Conservation (phyloP, 768 basidiomycete genomes). For the Ramaria rubella region DNA sequence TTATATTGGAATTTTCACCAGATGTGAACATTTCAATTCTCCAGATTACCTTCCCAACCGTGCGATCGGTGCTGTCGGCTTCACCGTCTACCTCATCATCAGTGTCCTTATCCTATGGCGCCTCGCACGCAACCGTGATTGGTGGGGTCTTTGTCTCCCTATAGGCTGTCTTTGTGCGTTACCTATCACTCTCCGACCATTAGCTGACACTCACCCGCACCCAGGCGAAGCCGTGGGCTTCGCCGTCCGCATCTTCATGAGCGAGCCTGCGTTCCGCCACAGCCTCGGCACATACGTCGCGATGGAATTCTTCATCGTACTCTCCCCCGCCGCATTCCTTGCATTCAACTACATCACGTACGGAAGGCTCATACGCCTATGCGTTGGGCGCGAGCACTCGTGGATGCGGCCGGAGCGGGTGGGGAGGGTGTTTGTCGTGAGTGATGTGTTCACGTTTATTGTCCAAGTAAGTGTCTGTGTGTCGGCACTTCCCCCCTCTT, state of each 20-base stretch:
- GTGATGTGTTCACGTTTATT: slow-evolving; percentile 23
- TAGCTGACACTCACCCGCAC: neutral
- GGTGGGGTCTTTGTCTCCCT: slow-evolving; percentile 30
- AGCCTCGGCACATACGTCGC: slow-evolving; percentile 19
- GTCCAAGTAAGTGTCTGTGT: slow-evolving; percentile 19
- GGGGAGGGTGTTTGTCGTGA: slow-evolving; percentile 21
- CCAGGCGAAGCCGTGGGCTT: neutral
- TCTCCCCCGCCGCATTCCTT: slow-evolving; percentile 23
- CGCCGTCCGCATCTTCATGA: neutral
- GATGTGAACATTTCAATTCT: neutral
- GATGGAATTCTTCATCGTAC: slow-evolving; percentile 17
- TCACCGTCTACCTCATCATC: slow-evolving; percentile 18
- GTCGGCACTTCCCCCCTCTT: neutral
- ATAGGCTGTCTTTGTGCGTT: slow-evolving; percentile 22
- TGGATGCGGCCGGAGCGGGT: slow-evolving; percentile 22
- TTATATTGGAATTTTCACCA: neutral
- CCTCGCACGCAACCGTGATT: slow-evolving; percentile 17
- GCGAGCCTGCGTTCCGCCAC: slow-evolving; percentile 14
- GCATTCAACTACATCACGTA: slow-evolving; percentile 31
- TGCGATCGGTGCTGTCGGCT: slow-evolving; percentile 18
- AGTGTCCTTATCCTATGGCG: slow-evolving; percentile 15
- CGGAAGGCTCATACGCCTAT: slow-evolving; percentile 21
- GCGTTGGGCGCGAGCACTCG: slow-evolving; percentile 17
- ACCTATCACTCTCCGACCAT: neutral
- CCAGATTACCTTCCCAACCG: slow-evolving; percentile 22